These are phyloP conservation scores for Hygrophila difformis DNA, from an alignment of 257 asterid species.

Conservation along the genomic window DNA sequence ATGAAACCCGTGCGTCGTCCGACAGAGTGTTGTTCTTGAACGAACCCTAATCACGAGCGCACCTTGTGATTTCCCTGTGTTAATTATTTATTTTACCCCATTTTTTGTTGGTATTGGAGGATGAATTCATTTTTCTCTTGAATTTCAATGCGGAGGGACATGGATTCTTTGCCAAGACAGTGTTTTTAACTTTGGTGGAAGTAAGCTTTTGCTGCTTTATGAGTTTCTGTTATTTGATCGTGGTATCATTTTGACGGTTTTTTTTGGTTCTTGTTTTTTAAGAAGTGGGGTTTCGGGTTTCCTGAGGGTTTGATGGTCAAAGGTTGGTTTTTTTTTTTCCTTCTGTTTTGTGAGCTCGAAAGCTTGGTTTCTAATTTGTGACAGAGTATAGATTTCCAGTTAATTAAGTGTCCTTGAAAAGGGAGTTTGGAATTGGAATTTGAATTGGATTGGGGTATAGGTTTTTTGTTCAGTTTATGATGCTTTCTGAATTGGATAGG, in stretches of 20 bases:
- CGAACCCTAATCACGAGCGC: constrained; percentile 20
- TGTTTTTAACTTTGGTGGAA: constrained; percentile 16
- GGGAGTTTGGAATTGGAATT: no score
- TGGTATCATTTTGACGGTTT: constrained; percentile 16
- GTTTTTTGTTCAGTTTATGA: constrained; percentile 21
- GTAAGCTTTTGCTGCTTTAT: constrained; percentile 16
- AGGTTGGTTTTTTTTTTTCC: constrained; percentile 33
- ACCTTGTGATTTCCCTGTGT: constrained; percentile 1
- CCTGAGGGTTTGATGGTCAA: constrained; percentile 25
- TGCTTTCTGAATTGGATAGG: constrained; percentile 72
- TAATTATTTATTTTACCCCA: neutral
- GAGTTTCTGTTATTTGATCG: no score
- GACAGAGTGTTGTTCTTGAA: constrained; percentile 15
- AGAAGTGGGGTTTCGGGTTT: constrained; percentile 15
- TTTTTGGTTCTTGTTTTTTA: constrained; percentile 8
- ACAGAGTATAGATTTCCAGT: no score
- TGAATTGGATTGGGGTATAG: constrained; percentile 8
- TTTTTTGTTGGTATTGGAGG: neutral
- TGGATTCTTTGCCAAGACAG: constrained; percentile 18
- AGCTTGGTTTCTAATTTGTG: constrained; percentile 17
- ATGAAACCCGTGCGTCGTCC: constrained; percentile 17
- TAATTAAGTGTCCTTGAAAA: no score
- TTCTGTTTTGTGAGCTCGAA: constrained; percentile 20
- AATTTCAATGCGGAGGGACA: constrained; percentile 20
- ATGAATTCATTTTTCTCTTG: constrained; percentile 13